These are phyloP conservation scores for Gymnopilus dilepis DNA, from an alignment of 768 basidiomycete genomes.

Conservation along the genomic window DNA sequence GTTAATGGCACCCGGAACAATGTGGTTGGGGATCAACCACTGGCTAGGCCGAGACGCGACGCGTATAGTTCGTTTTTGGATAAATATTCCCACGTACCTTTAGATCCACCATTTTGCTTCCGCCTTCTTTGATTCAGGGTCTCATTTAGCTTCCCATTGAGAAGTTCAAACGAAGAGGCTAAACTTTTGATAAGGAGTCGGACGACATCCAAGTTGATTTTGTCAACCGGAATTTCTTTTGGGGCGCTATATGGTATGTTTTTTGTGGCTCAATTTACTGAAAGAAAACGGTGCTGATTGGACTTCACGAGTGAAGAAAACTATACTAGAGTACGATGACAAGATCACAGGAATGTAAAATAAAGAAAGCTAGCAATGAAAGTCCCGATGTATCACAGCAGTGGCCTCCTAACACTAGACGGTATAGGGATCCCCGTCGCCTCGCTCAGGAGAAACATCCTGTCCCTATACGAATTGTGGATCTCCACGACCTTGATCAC, in stretches of 20 bases:
- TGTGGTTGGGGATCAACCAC: conserved; percentile 17
- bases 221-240: no score
- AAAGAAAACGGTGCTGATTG: no score
- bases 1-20: conserved; percentile 12
- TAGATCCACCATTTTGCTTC: conserved; percentile 1
- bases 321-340: no score
- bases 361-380: no score
- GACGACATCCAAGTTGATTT: background rate
- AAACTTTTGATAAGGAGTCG: background rate
- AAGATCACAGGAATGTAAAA: background rate
- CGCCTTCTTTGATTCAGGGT: conserved; percentile 1
- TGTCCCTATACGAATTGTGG: conserved; percentile 13
- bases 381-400: conserved; percentile 7
- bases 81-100: conserved; percentile 14
- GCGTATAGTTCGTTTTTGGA: conserved; percentile 20
- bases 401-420: background rate
- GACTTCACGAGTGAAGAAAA: no score
- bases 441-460: conserved; percentile 15
- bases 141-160: background rate
- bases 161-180: background rate
- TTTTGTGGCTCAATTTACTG: no score
- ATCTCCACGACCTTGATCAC: conserved; percentile 10
- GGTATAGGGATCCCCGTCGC: conserved; percentile 16
- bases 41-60: conserved; percentile 20
- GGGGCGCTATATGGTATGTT: no score